Base-by-base conservation (phyloP, 352 stramenopile species). In the Pythium chondricola region DNA sequence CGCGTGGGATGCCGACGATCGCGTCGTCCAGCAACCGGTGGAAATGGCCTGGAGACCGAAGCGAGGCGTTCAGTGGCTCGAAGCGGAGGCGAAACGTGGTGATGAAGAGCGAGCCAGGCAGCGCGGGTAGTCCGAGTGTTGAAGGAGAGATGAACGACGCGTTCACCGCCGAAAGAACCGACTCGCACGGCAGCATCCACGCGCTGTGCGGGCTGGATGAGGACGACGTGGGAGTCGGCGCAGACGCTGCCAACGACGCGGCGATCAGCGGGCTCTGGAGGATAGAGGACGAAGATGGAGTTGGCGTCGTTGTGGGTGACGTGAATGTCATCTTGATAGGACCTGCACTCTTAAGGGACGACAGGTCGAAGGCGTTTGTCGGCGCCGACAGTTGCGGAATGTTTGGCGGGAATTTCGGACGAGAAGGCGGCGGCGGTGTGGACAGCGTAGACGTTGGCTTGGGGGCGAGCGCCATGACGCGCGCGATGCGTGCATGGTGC, bases 401-500 rank as follows among this genome's bases (percentile, higher is more conserved):
- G 5, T 32, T 2, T 27, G 21, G 30, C 21, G 6, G 43, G 47
- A 5, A 44, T 35, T 20, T 25, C 27, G 7, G 45, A 48, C 9
- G 53, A 55, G 8, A 30, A 37, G 24, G 52, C 48, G 17, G 48
- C 29, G 4, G 38, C 4, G 50, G 46, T 14, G 46, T 45, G 3
- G 51, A 8, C 4, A 42, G 37, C 17, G 25, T 27, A 17, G 61
- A 25, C n/a, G 69, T n/a, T 0, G 62, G 27, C 56, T 88, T 89
- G 27, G 82, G 78, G 5, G 76, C 83, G 13, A 93, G 59, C 29
- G 79, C 78, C 74, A 93, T 83, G 38, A 91, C 61, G 21, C 83
- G 77, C 31, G 78, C 72, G 63, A 93, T 85, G 9, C 83, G 77
- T 46, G 73, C 69, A 57, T 93, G 83, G 51, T 93, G 83, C 31